phyloP scores from a whole-genome alignment of 2,329 filamentous ascomycete genomes.

The Allantophomopsis cytisporea region DNA sequence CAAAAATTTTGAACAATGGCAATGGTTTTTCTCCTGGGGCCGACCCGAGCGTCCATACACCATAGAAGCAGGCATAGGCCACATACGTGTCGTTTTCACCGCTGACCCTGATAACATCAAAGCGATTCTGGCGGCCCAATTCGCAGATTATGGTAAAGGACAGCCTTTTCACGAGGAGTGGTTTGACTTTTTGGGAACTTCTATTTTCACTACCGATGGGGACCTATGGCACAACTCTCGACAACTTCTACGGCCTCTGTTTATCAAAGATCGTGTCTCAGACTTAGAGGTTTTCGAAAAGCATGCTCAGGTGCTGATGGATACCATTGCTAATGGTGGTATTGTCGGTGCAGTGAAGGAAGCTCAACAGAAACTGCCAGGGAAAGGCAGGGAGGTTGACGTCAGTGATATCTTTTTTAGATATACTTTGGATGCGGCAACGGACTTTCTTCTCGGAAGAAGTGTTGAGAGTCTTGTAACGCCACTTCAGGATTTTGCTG shows the following conservation, averaged over 20 bases:
- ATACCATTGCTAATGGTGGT: slow-evolving; percentile 45
- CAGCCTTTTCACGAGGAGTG: slow-evolving; percentile 61
- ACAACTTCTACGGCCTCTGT: slow-evolving; percentile 75
- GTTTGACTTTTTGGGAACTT: slow-evolving; percentile 61
- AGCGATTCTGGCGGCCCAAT: slow-evolving; percentile 77
- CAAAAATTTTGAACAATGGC: slow-evolving; percentile 49
- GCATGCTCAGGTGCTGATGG: slow-evolving; percentile 63
- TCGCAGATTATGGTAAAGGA: slow-evolving; percentile 75
- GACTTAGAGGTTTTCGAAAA: slow-evolving; percentile 72
- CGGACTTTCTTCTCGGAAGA: slow-evolving; percentile 72
- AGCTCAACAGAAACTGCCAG: slow-evolving; percentile 15
- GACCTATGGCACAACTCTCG: slow-evolving; percentile 66
- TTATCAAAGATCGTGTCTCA: slow-evolving; percentile 71
- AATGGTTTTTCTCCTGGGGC: slow-evolving; percentile 29
- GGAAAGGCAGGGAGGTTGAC: slow-evolving; percentile 52
- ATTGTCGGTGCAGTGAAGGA: slow-evolving; percentile 48
- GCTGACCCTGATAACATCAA: slow-evolving; percentile 84
- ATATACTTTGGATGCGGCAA: slow-evolving; percentile 75
- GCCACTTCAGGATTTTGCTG: slow-evolving; percentile 55
- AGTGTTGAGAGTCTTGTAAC: slow-evolving; percentile 48
- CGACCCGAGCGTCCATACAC: slow-evolving; percentile 30
- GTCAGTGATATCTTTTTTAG: slow-evolving; percentile 70
- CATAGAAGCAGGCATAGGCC: slow-evolving; percentile 39
- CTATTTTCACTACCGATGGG: slow-evolving; percentile 72
- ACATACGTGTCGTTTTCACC: slow-evolving; percentile 56